Evolutionary conservation across 2,329 filamentous ascomycete genomes (phyloP).

Genomic region (Penicillium oxalicum): DNA sequence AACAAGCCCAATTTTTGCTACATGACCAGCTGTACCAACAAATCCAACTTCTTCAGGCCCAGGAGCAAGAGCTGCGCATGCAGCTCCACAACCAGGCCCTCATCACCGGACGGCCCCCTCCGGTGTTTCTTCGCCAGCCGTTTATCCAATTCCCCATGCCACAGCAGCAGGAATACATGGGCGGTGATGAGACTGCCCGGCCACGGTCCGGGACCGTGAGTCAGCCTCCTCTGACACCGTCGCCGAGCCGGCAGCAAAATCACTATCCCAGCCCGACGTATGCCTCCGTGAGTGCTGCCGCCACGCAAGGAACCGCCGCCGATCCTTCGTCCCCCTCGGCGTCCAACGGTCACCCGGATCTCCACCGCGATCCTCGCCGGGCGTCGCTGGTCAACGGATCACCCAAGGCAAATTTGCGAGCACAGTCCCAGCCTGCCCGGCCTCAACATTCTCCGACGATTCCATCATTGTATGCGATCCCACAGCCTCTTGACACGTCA

Average conservation of each 20-base stretch:
- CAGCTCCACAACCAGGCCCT: slow-evolving; percentile 44
- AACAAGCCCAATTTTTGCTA: slow-evolving; percentile 44
- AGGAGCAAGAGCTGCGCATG: slow-evolving; percentile 46
- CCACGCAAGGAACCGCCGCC: slow-evolving; percentile 36
- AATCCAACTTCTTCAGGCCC: slow-evolving; percentile 46
- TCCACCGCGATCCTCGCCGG: slow-evolving; percentile 41
- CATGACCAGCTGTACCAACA: slow-evolving; percentile 47
- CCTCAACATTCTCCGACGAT: slow-evolving; percentile 35
- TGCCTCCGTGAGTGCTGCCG: slow-evolving; percentile 32
- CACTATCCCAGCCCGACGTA: slow-evolving; percentile 32
- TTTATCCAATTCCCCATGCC: slow-evolving; percentile 38
- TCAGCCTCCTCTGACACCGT: slow-evolving; percentile 28
- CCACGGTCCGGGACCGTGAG: slow-evolving; percentile 35
- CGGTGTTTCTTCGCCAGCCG: slow-evolving; percentile 38
- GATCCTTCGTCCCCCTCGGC: slow-evolving; percentile 45
- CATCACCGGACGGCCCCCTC: slow-evolving; percentile 35
- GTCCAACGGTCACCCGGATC: slow-evolving; percentile 35
- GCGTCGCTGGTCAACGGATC: slow-evolving; percentile 41
- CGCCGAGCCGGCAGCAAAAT: slow-evolving; percentile 27
- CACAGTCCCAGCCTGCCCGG: slow-evolving; percentile 48
- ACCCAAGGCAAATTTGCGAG: slow-evolving; percentile 38
- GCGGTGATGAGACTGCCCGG: slow-evolving; percentile 34
- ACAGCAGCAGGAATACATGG: slow-evolving; percentile 29
- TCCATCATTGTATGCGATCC: slow-evolving; percentile 29
- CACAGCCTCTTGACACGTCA: slow-evolving; percentile 26